These are phyloP conservation scores for Thermothelomyces thermophilus DNA, from an alignment of 2,329 filamentous ascomycete genomes.

Conservation along the genomic window DNA sequence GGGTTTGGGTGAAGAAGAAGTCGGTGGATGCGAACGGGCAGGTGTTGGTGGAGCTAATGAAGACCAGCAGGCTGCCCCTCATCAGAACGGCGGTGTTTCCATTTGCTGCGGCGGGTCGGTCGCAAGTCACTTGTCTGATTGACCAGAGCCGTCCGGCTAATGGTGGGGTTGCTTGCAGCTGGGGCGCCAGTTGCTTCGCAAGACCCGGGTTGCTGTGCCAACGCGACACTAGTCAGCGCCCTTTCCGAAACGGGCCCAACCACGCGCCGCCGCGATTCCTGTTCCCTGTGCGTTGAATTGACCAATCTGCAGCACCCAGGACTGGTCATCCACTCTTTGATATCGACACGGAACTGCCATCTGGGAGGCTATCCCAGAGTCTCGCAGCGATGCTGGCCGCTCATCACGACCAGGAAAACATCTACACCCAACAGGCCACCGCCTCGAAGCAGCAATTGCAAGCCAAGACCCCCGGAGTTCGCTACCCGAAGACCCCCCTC, in stretches of 20 bases:
- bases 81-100: slow-evolving; percentile 20
- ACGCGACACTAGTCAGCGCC: slow-evolving; percentile 9
- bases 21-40: slow-evolving; percentile 20
- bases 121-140: slow-evolving; percentile 23
- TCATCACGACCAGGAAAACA: slow-evolving; percentile 81
- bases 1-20: slow-evolving; percentile 17
- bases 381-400: slow-evolving; percentile 60
- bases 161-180: slow-evolving; percentile 20
- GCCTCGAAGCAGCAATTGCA: slow-evolving; percentile 65
- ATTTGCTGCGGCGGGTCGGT: slow-evolving; percentile 21
- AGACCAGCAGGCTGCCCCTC: slow-evolving; percentile 23
- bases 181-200: not conserved
- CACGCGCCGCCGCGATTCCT: slow-evolving; percentile 12
- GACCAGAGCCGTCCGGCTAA: slow-evolving; percentile 16
- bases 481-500: slow-evolving; percentile 76
- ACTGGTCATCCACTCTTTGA: not conserved
- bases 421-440: slow-evolving; percentile 65
- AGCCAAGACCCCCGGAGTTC: slow-evolving; percentile 72
- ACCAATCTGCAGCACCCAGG: not conserved
- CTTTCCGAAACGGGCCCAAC: slow-evolving; percentile 9
- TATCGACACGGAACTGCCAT: slow-evolving; percentile 3
- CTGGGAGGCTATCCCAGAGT: slow-evolving; percentile 16
- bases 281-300: not conserved
- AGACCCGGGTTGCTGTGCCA: slow-evolving; percentile 23
- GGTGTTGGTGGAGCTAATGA: slow-evolving; percentile 22